Evolutionary conservation across 2,329 filamentous ascomycete genomes (phyloP), one percentile per base, ranked within the genome.

Genomic region (Fusarium gaditjirri): DNA sequence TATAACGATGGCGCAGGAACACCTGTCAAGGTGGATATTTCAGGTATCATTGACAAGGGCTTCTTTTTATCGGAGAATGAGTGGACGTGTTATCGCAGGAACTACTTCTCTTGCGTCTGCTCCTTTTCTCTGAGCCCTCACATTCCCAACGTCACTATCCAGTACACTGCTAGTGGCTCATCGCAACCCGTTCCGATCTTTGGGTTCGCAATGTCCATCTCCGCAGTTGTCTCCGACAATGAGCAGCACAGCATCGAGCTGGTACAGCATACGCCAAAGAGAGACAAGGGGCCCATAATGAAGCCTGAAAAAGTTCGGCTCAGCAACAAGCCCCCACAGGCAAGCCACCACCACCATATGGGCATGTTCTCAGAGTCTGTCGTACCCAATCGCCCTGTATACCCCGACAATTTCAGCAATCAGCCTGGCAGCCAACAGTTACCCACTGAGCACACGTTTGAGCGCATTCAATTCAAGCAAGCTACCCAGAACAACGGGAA

Each of bases 401-500:
- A 87, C 71, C 81, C 86, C 3, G 84, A 85, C 65, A 77, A 78
- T 57, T 83, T 85, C 65, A 72, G 67, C 31, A 58, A 72, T 33
- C 77, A 78, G 35, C 61, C 75, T 4, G 70, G 75, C 29, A 75
- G 80, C 38, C 81, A 84, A 72, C 79, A 52, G 78, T 81, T 83
- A 21, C 84, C 86, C 9, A 87, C 83, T 11, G 88, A 90, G 73
- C 86, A 90, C 70, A 89, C 87, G 0, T 98, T 97, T 78, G 94
- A 97, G 79, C 91, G 95, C 16, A 96, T 97, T 56, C 94, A 97
- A 76, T 98, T 97, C 87, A 97, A 97, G 80, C 93, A 94, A 72
- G 94, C 95, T 3, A 97, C 94, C 0, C 94, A 94, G 29, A 98
- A 97, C 83, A 98, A 98, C 74, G 94, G 94, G 50, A 97, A 97